Conservation (phyloP, 1,139 yeast genomes). For the Pneumocystis sp. region DNA sequence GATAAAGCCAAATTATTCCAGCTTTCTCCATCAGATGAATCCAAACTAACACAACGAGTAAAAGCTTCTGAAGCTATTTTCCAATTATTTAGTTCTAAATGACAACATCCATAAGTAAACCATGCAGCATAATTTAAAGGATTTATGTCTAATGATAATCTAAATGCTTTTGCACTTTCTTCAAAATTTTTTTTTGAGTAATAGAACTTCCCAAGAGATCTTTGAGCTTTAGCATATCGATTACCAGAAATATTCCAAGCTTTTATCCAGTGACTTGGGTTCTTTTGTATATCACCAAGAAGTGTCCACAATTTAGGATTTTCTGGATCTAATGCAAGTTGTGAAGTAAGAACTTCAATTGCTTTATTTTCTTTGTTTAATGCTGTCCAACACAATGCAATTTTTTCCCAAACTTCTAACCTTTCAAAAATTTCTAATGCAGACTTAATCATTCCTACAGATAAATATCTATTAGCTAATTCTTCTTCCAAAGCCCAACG, state of each 20-base stretch:
- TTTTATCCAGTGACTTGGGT: conserved; percentile 63
- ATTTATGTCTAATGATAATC: conserved; percentile 56
- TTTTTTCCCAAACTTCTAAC: conserved; percentile 60
- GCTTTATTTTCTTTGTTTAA: conserved; percentile 65
- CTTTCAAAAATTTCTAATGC: conserved; percentile 85
- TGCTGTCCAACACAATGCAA: conserved; percentile 82
- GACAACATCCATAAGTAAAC: conserved; percentile 87
- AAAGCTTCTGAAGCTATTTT: conserved; percentile 84
- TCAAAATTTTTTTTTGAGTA: conserved; percentile 41
- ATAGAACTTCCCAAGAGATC: conserved; percentile 60
- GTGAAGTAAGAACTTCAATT: conserved; percentile 37
- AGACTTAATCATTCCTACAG: conserved; percentile 69
- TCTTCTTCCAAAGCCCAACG: conserved; percentile 74
- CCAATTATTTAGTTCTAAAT: conserved; percentile 57
- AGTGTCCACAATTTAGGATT: conserved; percentile 79
- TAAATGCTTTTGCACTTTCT: conserved; percentile 50
- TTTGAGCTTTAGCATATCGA: conserved; percentile 69
- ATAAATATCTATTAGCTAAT: conserved; percentile 77
- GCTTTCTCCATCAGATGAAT: conserved; percentile 65
- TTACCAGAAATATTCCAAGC: conserved; percentile 66
- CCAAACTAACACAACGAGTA: conserved; percentile 76
- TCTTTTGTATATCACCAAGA: conserved; percentile 70
- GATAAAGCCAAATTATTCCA: conserved; percentile 95
- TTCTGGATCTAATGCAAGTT: conserved; percentile 37
- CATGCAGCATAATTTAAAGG: conserved; percentile 76